A percentile compares a stretch with the other conserved stretches of the same genome.
phyloP scores from a whole-genome alignment of 768 basidiomycete species.

The Phylloporus sp. region DNA sequence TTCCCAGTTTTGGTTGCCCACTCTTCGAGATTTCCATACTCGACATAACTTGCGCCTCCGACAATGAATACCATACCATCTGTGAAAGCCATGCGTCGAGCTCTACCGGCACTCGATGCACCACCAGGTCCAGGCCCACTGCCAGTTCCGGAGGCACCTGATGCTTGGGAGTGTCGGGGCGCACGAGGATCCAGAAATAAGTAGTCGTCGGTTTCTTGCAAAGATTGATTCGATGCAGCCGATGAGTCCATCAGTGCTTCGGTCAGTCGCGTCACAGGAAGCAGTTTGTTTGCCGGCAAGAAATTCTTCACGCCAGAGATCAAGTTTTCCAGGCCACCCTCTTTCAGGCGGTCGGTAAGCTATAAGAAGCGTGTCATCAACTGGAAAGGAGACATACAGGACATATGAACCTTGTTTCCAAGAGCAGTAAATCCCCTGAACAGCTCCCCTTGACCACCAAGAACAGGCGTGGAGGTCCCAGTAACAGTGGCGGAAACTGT shows the following conservation, averaged over 20 bases:
- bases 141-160: slow-evolving; percentile 44
- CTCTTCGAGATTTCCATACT: slow-evolving; percentile 94
- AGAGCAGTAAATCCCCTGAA: slow-evolving; percentile 93
- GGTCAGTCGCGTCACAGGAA: slow-evolving; percentile 86
- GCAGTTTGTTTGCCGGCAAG: slow-evolving; percentile 89
- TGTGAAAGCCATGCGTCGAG: slow-evolving; percentile 68
- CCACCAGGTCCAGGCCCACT: slow-evolving; percentile 41
- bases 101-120: slow-evolving; percentile 35
- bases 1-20: slow-evolving; percentile 85
- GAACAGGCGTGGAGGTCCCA: slow-evolving; percentile 62
- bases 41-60: slow-evolving; percentile 95
- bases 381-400: not conserved
- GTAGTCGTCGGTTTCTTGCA: slow-evolving; percentile 96
- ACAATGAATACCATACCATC: slow-evolving; percentile 94
- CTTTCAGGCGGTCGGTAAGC: slow-evolving; percentile 91
- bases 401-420: slow-evolving; percentile 69
- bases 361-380: slow-evolving; percentile 29
- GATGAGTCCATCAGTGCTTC: slow-evolving; percentile 99
- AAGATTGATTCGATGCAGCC: slow-evolving; percentile 86
- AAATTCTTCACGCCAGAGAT: slow-evolving; percentile 99
- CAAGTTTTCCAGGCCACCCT: slow-evolving; percentile 94
- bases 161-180: slow-evolving; percentile 50
- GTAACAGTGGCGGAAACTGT: slow-evolving; percentile 61
- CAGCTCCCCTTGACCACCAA: slow-evolving; percentile 78
- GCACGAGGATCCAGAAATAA: slow-evolving; percentile 90